Evolutionary conservation across 2,329 filamentous ascomycete genomes (phyloP), one percentile per base, ranked within the genome.

Genomic region (Aspergillus bombycis): DNA sequence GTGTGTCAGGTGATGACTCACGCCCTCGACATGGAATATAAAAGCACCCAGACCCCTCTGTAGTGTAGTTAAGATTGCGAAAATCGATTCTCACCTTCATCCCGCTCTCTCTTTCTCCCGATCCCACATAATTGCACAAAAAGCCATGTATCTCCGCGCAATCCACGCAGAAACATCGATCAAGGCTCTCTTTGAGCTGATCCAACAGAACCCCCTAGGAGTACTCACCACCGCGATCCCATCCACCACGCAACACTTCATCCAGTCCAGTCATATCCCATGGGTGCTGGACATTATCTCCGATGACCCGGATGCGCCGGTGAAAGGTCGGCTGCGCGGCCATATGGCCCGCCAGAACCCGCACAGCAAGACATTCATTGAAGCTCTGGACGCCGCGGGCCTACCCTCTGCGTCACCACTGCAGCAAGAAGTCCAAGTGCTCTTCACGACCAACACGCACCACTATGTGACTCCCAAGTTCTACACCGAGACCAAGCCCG

Each of bases 381-480:
- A 87, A 57, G 73, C 78, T 0, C 68, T 81, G 61, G 68, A 21
- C 64, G 61, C 58, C 4, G 52, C 63, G 1, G 74, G 30, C 74
- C 83, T 19, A n/a, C 57, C 14, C 41, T 64, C 8, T 62, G 69
- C 57, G 67, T 81, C 9, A 46, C 71, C 11, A 68, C 86, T 43
- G 23, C 26, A 57, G 9, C 55, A 62, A 4, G 88, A 90, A 62
- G 86, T 91, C 1, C 73, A 88, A 34, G 78, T 91, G 3, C 78
- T 90, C 19, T 91, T 91, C 80, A 90, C 82, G 53, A 81, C 80
- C 0, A 79, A 83, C 0, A 73, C 80, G 1, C 84, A 90, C 43
- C 86, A 89, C 75, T 91, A 91, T 68, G 84, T 91, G 6, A 90
- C 89, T 0, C 87, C 89, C 0, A 88, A 89, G 64, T 91, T 90